Percentiles rank a stretch among this genome's conserved stretches.
Conservation (phyloP, 495 filamentous ascomycete species). For the Oleoguttula mirabilis region DNA sequence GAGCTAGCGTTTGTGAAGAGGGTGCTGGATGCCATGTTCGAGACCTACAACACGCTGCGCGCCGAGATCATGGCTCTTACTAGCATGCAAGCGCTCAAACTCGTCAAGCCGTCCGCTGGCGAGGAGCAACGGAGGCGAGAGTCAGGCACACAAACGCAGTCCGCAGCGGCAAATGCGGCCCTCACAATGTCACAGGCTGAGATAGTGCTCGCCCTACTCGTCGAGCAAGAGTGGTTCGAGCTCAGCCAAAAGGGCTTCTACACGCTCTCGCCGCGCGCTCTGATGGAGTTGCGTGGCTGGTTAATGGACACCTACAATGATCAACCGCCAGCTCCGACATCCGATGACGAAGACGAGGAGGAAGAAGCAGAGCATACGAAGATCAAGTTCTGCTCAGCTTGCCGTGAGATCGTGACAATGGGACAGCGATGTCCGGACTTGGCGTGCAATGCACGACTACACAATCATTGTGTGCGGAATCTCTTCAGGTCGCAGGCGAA, state of each 20-base stretch:
- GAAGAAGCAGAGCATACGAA: conserved; percentile 35
- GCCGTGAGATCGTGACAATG: conserved; percentile 79
- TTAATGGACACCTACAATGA: conserved; percentile 78
- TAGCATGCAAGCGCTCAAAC: conserved; percentile 59
- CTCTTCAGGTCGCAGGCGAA: conserved; percentile 56
- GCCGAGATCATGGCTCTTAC: conserved; percentile 72
- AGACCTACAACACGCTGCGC: conserved; percentile 60
- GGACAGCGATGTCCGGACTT: conserved; percentile 68
- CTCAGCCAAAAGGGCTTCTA: conserved; percentile 57
- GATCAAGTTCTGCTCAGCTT: conserved; percentile 81
- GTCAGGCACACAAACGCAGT: conserved; percentile 28
- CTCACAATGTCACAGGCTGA: conserved; percentile 70
- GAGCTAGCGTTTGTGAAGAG: conserved; percentile 85
- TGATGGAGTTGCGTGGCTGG: conserved; percentile 79
- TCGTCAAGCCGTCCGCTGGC: conserved; percentile 37
- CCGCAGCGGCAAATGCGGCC: conserved; percentile 35
- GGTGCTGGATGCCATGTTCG: conserved; percentile 85
- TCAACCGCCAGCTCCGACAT: conserved; percentile 1
- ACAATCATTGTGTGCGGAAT: conserved; percentile 61
- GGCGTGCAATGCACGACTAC: conserved; percentile 57
- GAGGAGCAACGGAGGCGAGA: conserved; percentile 23
- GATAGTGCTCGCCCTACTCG: conserved; percentile 51
- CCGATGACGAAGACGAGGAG: conserved; percentile 40
- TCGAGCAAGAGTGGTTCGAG: conserved; percentile 78
- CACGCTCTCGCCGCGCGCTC: conserved; percentile 56